A percentile compares a stretch with the other conserved stretches of the same genome.
These are phyloP conservation scores for Dipteronia sinensis DNA, from an alignment of 345 rosid genomes.

Conservation along the genomic window DNA sequence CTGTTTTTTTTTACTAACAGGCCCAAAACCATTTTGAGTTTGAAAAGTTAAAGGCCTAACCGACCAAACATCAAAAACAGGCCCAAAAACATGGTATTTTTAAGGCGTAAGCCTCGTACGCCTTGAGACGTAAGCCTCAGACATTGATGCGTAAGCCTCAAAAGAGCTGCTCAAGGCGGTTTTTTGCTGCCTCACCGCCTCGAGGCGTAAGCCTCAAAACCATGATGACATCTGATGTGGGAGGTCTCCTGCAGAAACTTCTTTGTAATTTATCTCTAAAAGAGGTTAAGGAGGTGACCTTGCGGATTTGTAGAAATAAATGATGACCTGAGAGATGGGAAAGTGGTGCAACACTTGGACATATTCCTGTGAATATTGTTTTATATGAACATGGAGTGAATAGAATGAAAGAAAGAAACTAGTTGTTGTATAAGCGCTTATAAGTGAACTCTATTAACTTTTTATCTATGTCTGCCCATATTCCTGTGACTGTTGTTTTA, in stretches of 20 bases:
- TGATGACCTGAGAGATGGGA: not conserved
- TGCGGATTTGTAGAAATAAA: not conserved
- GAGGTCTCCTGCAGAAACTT: not conserved
- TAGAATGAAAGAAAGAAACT: not conserved
- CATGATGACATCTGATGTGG: not conserved
- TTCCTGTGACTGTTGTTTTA: not conserved
- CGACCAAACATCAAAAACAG: too few relatives aligned
- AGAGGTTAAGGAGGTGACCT: not conserved
- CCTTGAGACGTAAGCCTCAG: too few relatives aligned
- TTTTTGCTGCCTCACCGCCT: too few relatives aligned
- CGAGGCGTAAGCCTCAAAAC: too few relatives aligned
- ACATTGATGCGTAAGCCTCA: too few relatives aligned
- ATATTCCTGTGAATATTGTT: not conserved
- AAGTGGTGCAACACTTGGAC: not conserved
- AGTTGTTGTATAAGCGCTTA: not conserved
- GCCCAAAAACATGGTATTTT: too few relatives aligned
- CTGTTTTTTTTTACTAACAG: too few relatives aligned
- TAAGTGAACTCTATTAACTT: not conserved
- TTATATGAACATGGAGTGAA: not conserved
- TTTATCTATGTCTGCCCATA: not conserved
- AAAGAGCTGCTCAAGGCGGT: too few relatives aligned
- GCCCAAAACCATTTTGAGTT: too few relatives aligned
- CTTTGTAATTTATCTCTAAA: not conserved
- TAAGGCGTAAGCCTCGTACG: too few relatives aligned
- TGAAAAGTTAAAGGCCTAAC: too few relatives aligned